phyloP scores from a whole-genome alignment of 2,329 filamentous ascomycete genomes.

The Nakataea oryzae region DNA sequence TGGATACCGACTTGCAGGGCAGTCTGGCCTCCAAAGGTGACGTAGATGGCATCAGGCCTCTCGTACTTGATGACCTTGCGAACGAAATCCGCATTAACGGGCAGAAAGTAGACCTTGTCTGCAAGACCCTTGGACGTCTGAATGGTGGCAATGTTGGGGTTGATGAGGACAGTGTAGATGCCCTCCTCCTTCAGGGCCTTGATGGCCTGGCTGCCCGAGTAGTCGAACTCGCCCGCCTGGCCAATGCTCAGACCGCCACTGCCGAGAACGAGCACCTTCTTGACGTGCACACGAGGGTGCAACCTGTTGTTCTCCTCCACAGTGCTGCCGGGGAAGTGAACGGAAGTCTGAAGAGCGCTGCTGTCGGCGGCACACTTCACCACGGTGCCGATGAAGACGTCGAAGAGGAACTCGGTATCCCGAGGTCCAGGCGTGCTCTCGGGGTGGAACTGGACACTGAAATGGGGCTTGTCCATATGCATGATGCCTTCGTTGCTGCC shows the following conservation, averaged over 20 bases:
- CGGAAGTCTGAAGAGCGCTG: conserved; percentile 58
- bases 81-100: conserved; percentile 93
- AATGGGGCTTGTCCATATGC: conserved; percentile 76
- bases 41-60: conserved; percentile 91
- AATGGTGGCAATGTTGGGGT: conserved; percentile 97
- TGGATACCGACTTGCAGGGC: conserved; percentile 95
- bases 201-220: conserved; percentile 96
- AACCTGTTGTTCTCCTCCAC: conserved; percentile 66
- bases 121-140: conserved; percentile 96
- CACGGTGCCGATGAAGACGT: conserved; percentile 88
- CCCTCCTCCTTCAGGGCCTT: conserved; percentile 97
- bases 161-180: conserved; percentile 96
- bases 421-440: conserved; percentile 92
- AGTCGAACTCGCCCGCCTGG: conserved; percentile 97
- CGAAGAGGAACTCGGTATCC: conserved; percentile 93
- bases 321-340: conserved; percentile 80
- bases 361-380: conserved; percentile 58
- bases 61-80: conserved; percentile 96
- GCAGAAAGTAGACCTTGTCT: conserved; percentile 97
- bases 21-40: conserved; percentile 95
- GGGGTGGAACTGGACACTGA: conserved; percentile 99
- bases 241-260: conserved; percentile 95
- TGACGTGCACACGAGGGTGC: conserved; percentile 72
- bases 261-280: conserved; percentile 91
- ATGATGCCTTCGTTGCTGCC: conserved; percentile 97